Conservation (phyloP, 1,284 basidiomycete species). For the Ceratobasidium sp. region DNA sequence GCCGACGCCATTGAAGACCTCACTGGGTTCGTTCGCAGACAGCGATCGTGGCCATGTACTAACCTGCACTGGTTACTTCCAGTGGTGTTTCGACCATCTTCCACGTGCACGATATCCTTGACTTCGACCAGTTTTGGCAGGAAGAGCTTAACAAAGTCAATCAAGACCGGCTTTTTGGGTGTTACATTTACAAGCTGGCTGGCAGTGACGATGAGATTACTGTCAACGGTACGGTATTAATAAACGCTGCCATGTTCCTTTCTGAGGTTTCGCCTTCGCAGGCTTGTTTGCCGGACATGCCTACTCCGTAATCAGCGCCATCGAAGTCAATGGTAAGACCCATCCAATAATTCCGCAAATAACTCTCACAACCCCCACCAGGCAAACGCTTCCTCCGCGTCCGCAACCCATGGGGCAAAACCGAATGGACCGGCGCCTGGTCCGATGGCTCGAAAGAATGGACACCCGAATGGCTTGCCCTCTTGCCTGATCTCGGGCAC, state of each 20-base stretch:
- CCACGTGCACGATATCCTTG: slow-evolving; percentile 48
- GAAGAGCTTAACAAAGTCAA: slow-evolving; percentile 48
- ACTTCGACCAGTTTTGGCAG: slow-evolving; percentile 48
- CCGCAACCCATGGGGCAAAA: slow-evolving; percentile 62
- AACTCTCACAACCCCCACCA: neutral
- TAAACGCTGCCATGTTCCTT: neutral
- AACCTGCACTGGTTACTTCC: too few relatives aligned
- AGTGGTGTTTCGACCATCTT: slow-evolving; percentile 47
- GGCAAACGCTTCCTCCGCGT: slow-evolving; percentile 56
- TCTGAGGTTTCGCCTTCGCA: neutral
- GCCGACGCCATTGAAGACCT: slow-evolving; percentile 49
- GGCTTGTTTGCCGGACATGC: slow-evolving; percentile 56
- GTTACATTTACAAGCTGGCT: slow-evolving; percentile 46
- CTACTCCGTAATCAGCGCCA: slow-evolving; percentile 64
- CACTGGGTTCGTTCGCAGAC: slow-evolving; percentile 45
- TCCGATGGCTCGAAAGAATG: slow-evolving; percentile 66
- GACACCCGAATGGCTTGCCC: slow-evolving; percentile 56
- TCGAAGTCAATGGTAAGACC: slow-evolving; percentile 58
- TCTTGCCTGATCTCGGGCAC: slow-evolving; percentile 57
- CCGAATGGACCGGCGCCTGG: slow-evolving; percentile 65
- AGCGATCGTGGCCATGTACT: neutral
- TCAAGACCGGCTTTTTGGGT: slow-evolving; percentile 49
- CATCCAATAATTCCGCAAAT: slow-evolving; percentile 51
- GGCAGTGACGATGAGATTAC: slow-evolving; percentile 9
- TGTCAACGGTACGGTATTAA: slow-evolving; percentile 3